phyloP scores from a whole-genome alignment of 2,329 filamentous ascomycete species.

The Pseudogymnoascus sp. region DNA sequence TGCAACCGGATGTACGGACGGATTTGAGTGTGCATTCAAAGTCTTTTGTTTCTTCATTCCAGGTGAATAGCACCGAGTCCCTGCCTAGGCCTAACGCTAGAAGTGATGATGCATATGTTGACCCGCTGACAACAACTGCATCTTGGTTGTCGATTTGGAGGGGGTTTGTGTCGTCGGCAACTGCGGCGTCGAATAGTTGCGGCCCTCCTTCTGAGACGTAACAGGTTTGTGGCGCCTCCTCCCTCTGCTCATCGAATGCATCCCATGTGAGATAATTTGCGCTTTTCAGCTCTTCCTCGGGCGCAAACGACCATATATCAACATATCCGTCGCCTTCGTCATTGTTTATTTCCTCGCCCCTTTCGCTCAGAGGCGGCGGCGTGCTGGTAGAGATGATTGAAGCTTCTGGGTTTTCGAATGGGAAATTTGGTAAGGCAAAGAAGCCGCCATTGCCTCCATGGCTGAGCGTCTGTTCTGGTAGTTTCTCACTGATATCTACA shows the following conservation, averaged over 20 bases:
- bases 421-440: conserved; percentile 27
- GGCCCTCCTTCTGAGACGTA: conserved; percentile 67
- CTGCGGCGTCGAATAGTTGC: conserved; percentile 57
- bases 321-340: conserved; percentile 23
- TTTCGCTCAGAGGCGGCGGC: not conserved
- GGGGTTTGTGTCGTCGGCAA: conserved; percentile 40
- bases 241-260: conserved; percentile 46
- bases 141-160: conserved; percentile 35
- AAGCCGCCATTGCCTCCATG: conserved; percentile 21
- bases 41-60: conserved; percentile 44
- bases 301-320: conserved; percentile 45
- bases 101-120: conserved; percentile 50
- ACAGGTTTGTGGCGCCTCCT: conserved; percentile 37
- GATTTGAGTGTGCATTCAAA: conserved; percentile 46
- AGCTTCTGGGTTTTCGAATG: conserved; percentile 18
- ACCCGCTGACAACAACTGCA: conserved; percentile 41
- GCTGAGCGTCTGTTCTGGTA: conserved; percentile 18
- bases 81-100: conserved; percentile 63
- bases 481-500: conserved; percentile 25
- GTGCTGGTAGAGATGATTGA: not conserved
- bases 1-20: conserved; percentile 43
- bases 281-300: conserved; percentile 28
- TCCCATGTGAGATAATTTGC: conserved; percentile 62
- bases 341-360: conserved; percentile 19
- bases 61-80: conserved; percentile 65